These are phyloP conservation scores for Edaphochlamys debaryana DNA, from an alignment of 139 green algal genomes.

Conservation along the genomic window DNA sequence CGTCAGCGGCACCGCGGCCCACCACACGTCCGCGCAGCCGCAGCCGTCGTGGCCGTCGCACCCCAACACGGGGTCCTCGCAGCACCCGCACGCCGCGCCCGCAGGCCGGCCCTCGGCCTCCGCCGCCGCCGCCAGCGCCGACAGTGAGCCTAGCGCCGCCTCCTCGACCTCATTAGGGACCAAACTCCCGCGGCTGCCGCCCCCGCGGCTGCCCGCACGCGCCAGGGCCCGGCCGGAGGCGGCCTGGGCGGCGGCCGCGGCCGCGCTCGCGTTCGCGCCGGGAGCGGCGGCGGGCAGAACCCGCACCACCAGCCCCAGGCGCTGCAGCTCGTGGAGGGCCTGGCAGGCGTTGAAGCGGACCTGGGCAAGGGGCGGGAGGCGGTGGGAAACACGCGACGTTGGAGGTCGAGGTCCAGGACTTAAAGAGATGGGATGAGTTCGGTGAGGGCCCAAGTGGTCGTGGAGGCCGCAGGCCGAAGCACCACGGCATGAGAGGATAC, in stretches of 20 bases:
- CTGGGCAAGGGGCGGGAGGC: neutral
- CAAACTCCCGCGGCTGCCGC: too few relatives aligned
- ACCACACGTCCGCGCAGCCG: slow-evolving; percentile 17
- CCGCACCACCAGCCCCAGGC: slow-evolving; percentile 46
- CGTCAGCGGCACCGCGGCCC: slow-evolving; percentile 36
- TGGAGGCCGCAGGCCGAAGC: too few relatives aligned
- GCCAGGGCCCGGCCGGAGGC: neutral
- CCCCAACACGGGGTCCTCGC: neutral
- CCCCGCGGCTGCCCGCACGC: neutral
- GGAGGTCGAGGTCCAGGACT: neutral
- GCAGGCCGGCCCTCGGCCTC: neutral
- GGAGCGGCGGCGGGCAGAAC: too few relatives aligned
- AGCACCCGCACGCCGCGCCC: neutral
- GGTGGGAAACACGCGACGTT: neutral
- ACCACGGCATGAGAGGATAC: too few relatives aligned
- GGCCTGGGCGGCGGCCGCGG: too few relatives aligned
- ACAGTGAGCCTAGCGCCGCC: too few relatives aligned
- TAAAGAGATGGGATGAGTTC: too few relatives aligned
- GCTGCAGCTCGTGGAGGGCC: slow-evolving; percentile 45
- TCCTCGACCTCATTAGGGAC: neutral
- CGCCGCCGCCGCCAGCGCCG: neutral
- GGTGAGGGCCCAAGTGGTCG: too few relatives aligned
- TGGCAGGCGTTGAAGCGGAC: slow-evolving; percentile 45
- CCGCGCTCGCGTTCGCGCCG: too few relatives aligned
- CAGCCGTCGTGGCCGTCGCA: slow-evolving; percentile 3